Conservation (phyloP, 164 flowering plant species). For the Chimonanthus praecox region DNA sequence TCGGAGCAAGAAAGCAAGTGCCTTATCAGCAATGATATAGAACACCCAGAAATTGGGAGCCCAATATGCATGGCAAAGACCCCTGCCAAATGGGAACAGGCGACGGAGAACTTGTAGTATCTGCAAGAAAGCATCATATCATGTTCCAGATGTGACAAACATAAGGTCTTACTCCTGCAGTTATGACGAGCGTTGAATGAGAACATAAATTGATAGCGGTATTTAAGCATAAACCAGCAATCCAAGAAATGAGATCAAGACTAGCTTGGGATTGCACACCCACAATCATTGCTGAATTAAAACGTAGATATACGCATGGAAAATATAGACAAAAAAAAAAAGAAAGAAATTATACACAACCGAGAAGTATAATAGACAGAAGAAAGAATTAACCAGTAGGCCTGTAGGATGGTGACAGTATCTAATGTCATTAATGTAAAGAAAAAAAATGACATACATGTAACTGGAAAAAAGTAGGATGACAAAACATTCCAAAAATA, state of each 20-base stretch:
- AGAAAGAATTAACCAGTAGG: too few species aligned
- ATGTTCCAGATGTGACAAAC: background rate
- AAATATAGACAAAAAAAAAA: too few species aligned
- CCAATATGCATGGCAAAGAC: conserved; percentile 98
- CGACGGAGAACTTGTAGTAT: conserved; percentile 73
- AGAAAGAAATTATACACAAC: too few species aligned
- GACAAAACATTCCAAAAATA: too few species aligned
- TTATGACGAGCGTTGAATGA: background rate
- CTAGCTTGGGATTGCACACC: too few species aligned
- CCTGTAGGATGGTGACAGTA: too few species aligned
- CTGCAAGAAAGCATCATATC: conserved; percentile 37
- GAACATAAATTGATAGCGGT: background rate
- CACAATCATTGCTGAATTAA: too few species aligned
- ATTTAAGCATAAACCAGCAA: background rate
- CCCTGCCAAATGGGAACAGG: conserved; percentile 97
- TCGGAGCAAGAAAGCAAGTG: conserved; percentile 48
- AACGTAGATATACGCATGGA: too few species aligned
- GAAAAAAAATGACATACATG: too few species aligned
- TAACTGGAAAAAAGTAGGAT: too few species aligned
- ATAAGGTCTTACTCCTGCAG: background rate
- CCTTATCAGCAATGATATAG: conserved; percentile 77
- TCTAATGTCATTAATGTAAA: too few species aligned
- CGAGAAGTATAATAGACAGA: too few species aligned
- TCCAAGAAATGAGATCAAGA: background rate
- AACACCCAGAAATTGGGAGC: conserved; percentile 99